Evolutionary conservation across 2,329 filamentous ascomycete species (phyloP), one percentile per base, ranked within the genome.

Genomic region (Pseudocercospora fijiensis): DNA sequence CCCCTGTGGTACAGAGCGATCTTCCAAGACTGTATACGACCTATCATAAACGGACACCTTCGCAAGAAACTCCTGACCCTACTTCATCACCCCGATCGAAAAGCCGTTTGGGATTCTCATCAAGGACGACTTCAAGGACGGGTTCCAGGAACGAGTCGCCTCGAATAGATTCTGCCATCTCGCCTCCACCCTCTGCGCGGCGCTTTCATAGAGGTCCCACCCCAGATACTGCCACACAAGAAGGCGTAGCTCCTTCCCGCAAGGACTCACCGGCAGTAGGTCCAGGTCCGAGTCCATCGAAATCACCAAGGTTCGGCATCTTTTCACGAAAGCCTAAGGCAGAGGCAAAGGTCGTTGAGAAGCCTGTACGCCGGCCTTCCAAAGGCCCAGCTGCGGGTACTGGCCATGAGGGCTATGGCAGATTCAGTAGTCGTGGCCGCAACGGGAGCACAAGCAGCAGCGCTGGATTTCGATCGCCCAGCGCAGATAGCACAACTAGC

Each of bases 301-400:
- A 84, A 11, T 85, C 86, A 41, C 83, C 85, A 7, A 85, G 89
- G 1, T 95, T 96, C 74, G 89, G 90, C 0, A 83, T 96, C 60
- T 96, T 96, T 71, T 82, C 88, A 8, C 86, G 89, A 68, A 88
- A 87, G 61, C 87, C 87, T 13, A 96, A 91, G 76, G 30, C 24
- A 9, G 82, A 85, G 0, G 82, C 86, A 47, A 74, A 76, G n/a
- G 65, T 77, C 10, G 64, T 75, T 0, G 84, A 87, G n/a, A 86
- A 84, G 73, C 82, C 83, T 41, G 86, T 88, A 8, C 87, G 84
- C 67, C 73, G 80, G 7, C 65, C 80, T 24, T 85, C 90, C 27
- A 94, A 92, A 76, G 93, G 94, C 0, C 94, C 94, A 22, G 86
- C 85, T 16, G 94, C 94, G 45, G 94, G 94, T n/a, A 98, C 94